Percentiles rank a stretch among this genome's conserved stretches.
phyloP scores from a whole-genome alignment of 371 early-diverging fungal genomes.

The Mucor racemosus region DNA sequence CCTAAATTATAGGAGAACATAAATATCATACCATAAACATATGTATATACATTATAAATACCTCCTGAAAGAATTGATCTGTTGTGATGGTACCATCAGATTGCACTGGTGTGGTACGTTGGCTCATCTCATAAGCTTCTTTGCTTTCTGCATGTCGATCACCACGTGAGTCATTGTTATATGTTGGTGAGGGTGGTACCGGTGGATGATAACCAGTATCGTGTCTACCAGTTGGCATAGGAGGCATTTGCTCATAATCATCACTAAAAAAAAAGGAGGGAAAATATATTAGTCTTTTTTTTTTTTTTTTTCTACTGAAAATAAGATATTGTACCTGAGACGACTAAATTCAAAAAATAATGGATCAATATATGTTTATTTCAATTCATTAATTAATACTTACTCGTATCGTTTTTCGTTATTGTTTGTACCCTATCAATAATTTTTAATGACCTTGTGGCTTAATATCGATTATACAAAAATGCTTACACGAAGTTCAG shows the following conservation, averaged over 20 bases:
- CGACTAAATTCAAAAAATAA: conserved; percentile 31
- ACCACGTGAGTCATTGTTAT: conserved; percentile 35
- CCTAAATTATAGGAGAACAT: conserved; percentile 38
- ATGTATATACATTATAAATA: conserved; percentile 13
- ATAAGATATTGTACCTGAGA: conserved; percentile 33
- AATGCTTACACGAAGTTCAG: conserved; percentile 46
- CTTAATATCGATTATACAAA: neutral
- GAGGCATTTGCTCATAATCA: conserved; percentile 47
- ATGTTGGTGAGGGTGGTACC: conserved; percentile 43
- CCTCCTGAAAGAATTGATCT: conserved; percentile 56
- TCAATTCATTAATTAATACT: conserved; percentile 17
- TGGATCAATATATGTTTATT: neutral
- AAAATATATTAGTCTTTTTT: neutral
- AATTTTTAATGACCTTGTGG: neutral
- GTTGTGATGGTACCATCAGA: conserved; percentile 36
- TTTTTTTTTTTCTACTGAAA: neutral
- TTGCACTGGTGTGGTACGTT: conserved; percentile 14
- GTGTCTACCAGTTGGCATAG: conserved; percentile 39
- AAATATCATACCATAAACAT: too few species aligned
- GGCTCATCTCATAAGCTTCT: conserved; percentile 55
- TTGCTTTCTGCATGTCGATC: conserved; percentile 41
- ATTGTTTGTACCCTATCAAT: conserved; percentile 29
- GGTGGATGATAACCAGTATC: conserved; percentile 47
- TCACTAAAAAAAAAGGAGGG: conserved; percentile 30
- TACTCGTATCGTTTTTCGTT: conserved; percentile 54